Evolutionary conservation across 2,329 filamentous ascomycete species (phyloP).

Genomic region (Neoascochyta sp.): DNA sequence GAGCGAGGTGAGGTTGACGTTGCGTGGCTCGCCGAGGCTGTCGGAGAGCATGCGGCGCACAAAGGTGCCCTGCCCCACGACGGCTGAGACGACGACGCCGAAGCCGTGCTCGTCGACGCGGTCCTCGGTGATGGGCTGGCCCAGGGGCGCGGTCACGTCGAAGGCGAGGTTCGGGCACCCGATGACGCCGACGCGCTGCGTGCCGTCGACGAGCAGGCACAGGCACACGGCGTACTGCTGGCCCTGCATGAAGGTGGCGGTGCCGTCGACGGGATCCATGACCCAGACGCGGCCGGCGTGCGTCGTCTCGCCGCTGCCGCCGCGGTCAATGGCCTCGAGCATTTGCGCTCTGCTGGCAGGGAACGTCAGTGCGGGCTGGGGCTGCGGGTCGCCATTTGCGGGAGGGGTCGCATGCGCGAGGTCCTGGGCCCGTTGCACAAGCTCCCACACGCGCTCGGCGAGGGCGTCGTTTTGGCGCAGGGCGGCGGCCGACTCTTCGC

Average conservation of each 20-base stretch:
- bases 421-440: conserved; percentile 43
- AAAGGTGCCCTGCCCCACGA: conserved; percentile 45
- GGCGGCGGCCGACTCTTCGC: conserved; percentile 57
- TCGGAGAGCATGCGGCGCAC: conserved; percentile 40
- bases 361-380: conserved; percentile 13
- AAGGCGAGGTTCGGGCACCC: conserved; percentile 60
- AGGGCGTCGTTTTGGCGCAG: conserved; percentile 50
- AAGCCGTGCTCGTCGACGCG: conserved; percentile 43
- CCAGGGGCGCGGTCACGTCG: conserved; percentile 20
- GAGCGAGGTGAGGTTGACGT: conserved; percentile 22
- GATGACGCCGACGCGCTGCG: conserved; percentile 56
- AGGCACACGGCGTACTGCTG: conserved; percentile 63
- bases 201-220: conserved; percentile 55
- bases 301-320: conserved; percentile 52
- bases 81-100: conserved; percentile 46
- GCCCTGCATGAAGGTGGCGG: conserved; percentile 57
- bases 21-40: conserved; percentile 31
- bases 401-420: conserved; percentile 22
- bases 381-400: conserved; percentile 22
- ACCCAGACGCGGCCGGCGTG: conserved; percentile 53
- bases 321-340: conserved; percentile 60
- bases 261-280: conserved; percentile 64
- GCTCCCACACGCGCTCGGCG: conserved; percentile 53
- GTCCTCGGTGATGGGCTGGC: conserved; percentile 32
- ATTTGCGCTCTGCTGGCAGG: conserved; percentile 53